Evolutionary conservation across 1,284 basidiomycete genomes (phyloP), one percentile per base, ranked within the genome.

Genomic region (Meira miltonrushii): DNA sequence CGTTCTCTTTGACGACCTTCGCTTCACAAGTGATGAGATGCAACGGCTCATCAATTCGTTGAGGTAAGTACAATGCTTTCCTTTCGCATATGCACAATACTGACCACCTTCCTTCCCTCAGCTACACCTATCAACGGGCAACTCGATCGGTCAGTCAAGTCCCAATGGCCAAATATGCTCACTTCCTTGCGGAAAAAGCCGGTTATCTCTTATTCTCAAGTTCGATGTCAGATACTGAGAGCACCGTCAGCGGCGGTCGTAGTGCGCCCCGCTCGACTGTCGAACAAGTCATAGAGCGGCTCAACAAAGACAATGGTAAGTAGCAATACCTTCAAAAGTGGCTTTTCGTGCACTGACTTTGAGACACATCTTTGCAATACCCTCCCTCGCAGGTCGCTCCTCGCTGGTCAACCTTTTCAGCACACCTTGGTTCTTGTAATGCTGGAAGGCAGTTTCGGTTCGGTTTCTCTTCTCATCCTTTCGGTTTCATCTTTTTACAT

Each of bases 111-210:
- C 17, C 68, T 82, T 40, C 10, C 39, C 39, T 40, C 6, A 80
- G 74, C 63, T 81, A 79, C 69, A 66, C 68, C 5, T 82, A 79
- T 61, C 75, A 75, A 4, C 73, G 81, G 6, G 79, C 80, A 1
- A 80, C 80, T 5, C 72, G 79, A 25, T 69, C 80, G 1, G 80
- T 81, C 17, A 79, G 78, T 7, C 64, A 75, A 41, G 65, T 79
- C 2, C 79, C 80, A 0, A 74, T 78, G 15, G 79, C 78, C 2
- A 80, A 80, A 71, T 81, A 80, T 56, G 79, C 46, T 25, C 46
- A 81, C 77, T 68, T 81, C 23, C 74, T 81, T 44, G 78, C 78
- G 17, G 77, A 75, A 46, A 79, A 80, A 65, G 78, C 73, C 17
- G 71, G 80, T 33, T 33, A 17, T 7, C 46, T 17, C 5, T 48